phyloP scores from a whole-genome alignment of 805 yeast genomes.

The Ogataea methanolica region DNA sequence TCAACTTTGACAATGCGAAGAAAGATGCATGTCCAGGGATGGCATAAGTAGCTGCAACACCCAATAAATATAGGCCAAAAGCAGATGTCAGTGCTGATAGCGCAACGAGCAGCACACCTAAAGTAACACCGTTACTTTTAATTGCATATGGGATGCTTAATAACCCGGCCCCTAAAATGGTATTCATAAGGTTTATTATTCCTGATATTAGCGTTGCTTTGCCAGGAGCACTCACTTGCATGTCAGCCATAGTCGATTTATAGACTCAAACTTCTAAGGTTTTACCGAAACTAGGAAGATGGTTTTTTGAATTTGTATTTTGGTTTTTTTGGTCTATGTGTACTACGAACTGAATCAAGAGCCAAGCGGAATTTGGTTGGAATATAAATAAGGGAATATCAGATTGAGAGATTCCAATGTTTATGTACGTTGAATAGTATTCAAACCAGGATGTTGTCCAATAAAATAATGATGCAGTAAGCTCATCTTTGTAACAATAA shows the following conservation, averaged over 20 bases:
- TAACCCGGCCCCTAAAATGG: slow-evolving; percentile 63
- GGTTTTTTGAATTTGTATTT: too few relatives aligned
- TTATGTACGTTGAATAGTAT: too few relatives aligned
- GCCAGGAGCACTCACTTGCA: slow-evolving; percentile 7
- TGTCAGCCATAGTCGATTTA: neutral
- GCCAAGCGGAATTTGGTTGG: too few relatives aligned
- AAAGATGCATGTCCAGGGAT: slow-evolving; percentile 61
- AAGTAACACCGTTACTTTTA: slow-evolving; percentile 40
- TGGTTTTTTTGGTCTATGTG: too few relatives aligned
- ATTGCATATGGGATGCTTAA: slow-evolving; percentile 70
- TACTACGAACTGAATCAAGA: too few relatives aligned
- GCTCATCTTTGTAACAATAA: too few relatives aligned
- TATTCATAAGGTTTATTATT: slow-evolving; percentile 48
- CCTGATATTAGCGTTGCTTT: slow-evolving; percentile 40
- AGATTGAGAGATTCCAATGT: too few relatives aligned
- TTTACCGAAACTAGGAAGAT: too few relatives aligned
- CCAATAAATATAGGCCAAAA: slow-evolving; percentile 61
- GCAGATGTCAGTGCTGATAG: slow-evolving; percentile 45
- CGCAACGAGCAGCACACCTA: slow-evolving; percentile 37
- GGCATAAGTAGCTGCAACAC: slow-evolving; percentile 50
- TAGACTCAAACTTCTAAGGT: too few relatives aligned
- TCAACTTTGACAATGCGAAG: slow-evolving; percentile 55
- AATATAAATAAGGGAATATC: too few relatives aligned
- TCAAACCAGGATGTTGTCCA: too few relatives aligned
- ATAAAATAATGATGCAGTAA: too few relatives aligned